These are phyloP conservation scores for Penicillium diatomitis DNA, from an alignment of 495 filamentous ascomycete species.

Conservation along the genomic window DNA sequence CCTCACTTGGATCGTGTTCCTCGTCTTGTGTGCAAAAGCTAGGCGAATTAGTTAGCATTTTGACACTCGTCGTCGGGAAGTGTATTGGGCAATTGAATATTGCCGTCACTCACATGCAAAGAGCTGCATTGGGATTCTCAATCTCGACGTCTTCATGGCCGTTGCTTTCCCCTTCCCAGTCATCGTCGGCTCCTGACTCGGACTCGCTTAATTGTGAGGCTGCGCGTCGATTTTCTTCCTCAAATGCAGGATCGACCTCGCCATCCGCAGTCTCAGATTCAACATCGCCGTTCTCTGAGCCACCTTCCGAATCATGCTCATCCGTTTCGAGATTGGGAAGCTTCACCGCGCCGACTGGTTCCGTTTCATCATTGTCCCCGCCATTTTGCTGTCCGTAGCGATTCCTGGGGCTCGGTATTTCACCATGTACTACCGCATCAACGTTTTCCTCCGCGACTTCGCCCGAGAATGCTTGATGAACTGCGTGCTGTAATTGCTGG, in stretches of 20 bases:
- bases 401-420: slow-evolving; percentile 7
- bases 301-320: slow-evolving; percentile 20
- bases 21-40: slow-evolving; percentile 77
- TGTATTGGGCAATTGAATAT: slow-evolving; percentile 4
- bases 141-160: slow-evolving; percentile 56
- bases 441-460: slow-evolving; percentile 37
- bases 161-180: slow-evolving; percentile 57
- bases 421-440: slow-evolving; percentile 28
- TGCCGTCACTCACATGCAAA: slow-evolving; percentile 53
- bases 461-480: slow-evolving; percentile 44
- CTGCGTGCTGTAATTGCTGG: slow-evolving; percentile 40
- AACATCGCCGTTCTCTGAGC: slow-evolving; percentile 31
- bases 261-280: slow-evolving; percentile 29
- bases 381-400: slow-evolving; percentile 29
- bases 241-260: slow-evolving; percentile 36
- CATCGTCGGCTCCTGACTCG: slow-evolving; percentile 60
- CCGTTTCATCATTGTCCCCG: slow-evolving; percentile 39
- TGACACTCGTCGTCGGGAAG: background rate
- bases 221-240: slow-evolving; percentile 32
- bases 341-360: slow-evolving; percentile 71
- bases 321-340: slow-evolving; percentile 40
- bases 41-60: slow-evolving; percentile 15
- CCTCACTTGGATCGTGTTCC: slow-evolving; percentile 75
- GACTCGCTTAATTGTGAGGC: slow-evolving; percentile 48
- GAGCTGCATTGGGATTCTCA: slow-evolving; percentile 50